Base-by-base conservation (phyloP, 2,329 filamentous ascomycete genomes). In the Apiospora hydei region DNA sequence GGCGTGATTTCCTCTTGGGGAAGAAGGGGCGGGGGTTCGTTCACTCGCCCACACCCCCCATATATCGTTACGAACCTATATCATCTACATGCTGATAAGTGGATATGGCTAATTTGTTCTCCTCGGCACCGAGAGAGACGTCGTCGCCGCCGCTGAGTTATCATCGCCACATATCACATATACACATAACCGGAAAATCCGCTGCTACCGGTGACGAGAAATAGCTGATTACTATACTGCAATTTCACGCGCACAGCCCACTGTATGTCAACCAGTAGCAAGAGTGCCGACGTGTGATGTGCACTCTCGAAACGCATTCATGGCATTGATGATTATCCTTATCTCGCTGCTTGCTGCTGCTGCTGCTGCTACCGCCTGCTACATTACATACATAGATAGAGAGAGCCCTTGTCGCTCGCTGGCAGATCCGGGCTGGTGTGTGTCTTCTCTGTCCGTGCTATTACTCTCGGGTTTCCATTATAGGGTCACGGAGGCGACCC, bases 51-150 rank as follows among this genome's bases (percentile, higher is more conserved):
- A 38, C 34, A 38, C 34, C 34, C 30, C 57, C 34, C 57, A n/a
- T 64, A 13, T 41, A n/a, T 41, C 7, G 21, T 64, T 41, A 64
- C 57, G 57, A 30, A n/a, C 57, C 57, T 64, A 64, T 41, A 61
- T 3, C 34, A 34, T 34, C 30, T 41, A 11, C 34, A 11, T 8
- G 34, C 30, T 61, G 18, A n/a, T 38, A 26, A 38, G 30, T 61
- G 53, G 53, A 4, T n/a, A 21, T 47, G 46, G 18, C 34, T 64
- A n/a, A 21, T 18, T 41, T 41, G 57, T 41, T 64, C 41, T 10
- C 57, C 57, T 64, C 30, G 57, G 57, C 57, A 41, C 57, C 57
- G 57, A 64, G 34, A 64, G 57, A 64, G 18, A 64, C 57, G 34
- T 64, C 57, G 8, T 64, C 16, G 18, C n/a, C 57, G 34, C 41